Evolutionary conservation across 352 stramenopile genomes (phyloP).

Genomic region (Pythium dissimile): DNA sequence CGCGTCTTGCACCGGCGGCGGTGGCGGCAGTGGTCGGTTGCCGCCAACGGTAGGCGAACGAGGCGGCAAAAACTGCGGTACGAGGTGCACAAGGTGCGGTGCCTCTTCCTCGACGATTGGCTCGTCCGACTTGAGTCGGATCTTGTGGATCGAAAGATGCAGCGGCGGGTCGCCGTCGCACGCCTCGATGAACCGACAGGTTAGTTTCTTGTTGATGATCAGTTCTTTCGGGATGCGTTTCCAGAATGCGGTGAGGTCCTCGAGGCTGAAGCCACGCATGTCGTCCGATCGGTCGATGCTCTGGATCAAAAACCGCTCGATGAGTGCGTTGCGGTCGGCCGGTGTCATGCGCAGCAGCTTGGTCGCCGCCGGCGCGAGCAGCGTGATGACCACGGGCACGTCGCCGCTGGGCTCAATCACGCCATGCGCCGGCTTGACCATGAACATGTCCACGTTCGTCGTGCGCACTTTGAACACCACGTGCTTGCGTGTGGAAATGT

Average conservation of each 20-base stretch:
- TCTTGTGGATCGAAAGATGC: constrained; percentile 2
- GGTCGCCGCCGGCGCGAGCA: constrained; percentile 28
- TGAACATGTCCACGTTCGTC: constrained; percentile 73
- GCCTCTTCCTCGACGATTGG: not conserved
- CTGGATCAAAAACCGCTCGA: constrained; percentile 37
- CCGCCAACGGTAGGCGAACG: not conserved
- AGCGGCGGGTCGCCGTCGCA: constrained; percentile 1
- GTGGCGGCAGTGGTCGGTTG: not conserved
- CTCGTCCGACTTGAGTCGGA: constrained; percentile 6
- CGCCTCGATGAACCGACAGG: constrained; percentile 64
- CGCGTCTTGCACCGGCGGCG: not conserved
- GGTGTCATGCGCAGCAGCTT: constrained; percentile 33
- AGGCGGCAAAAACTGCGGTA: not conserved
- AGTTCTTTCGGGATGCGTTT: constrained; percentile 46
- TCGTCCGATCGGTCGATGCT: constrained; percentile 30
- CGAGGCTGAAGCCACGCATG: constrained; percentile 23
- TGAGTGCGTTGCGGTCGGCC: constrained; percentile 40
- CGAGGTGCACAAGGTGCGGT: not conserved
- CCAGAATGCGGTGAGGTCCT: constrained; percentile 49
- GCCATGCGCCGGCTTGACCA: constrained; percentile 64
- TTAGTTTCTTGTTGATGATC: constrained; percentile 61
- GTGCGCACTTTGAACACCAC: constrained; percentile 77
- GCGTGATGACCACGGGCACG: constrained; percentile 35
- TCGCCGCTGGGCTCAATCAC: constrained; percentile 39
- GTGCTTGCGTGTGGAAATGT: constrained; percentile 55